Percentiles rank a stretch among this genome's conserved stretches.
These are phyloP conservation scores for Rhizomucor pusillus DNA, from an alignment of 371 early-diverging fungal genomes.

Conservation along the genomic window DNA sequence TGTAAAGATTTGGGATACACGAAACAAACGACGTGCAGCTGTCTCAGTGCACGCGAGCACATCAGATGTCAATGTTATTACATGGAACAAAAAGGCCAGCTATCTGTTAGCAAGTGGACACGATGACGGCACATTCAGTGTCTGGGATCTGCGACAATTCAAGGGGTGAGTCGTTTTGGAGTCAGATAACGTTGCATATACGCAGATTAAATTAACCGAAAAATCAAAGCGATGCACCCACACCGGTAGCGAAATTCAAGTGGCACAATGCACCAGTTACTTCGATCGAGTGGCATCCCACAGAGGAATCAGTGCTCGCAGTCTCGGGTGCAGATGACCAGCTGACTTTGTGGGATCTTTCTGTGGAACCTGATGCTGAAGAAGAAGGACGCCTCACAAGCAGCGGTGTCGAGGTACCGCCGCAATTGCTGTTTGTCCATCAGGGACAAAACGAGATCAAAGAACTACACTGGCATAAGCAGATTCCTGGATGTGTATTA, in stretches of 20 bases:
- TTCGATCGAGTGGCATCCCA: slow-evolving; percentile 96
- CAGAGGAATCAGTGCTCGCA: slow-evolving; percentile 89
- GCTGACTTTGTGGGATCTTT: slow-evolving; percentile 96
- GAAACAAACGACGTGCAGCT: slow-evolving; percentile 71
- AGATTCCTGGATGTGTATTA: slow-evolving; percentile 88
- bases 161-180: slow-evolving; percentile 25
- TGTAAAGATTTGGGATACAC: slow-evolving; percentile 93
- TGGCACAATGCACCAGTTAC: slow-evolving; percentile 95
- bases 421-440: slow-evolving; percentile 95
- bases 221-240: slow-evolving; percentile 49
- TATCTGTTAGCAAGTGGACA: slow-evolving; percentile 91
- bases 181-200: no score
- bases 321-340: slow-evolving; percentile 95
- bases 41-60: slow-evolving; percentile 82
- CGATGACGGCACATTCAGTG: slow-evolving; percentile 90
- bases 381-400: slow-evolving; percentile 67
- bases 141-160: slow-evolving; percentile 94
- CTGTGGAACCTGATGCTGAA: slow-evolving; percentile 92
- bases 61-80: slow-evolving; percentile 93
- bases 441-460: slow-evolving; percentile 92
- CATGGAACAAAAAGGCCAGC: slow-evolving; percentile 83
- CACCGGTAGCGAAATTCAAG: slow-evolving; percentile 92
- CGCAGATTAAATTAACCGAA: no score
- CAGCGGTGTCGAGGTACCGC: slow-evolving; percentile 82
- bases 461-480: slow-evolving; percentile 95